Conservation (phyloP, 306 rosid genomes). For the Benincasa hispida region DNA sequence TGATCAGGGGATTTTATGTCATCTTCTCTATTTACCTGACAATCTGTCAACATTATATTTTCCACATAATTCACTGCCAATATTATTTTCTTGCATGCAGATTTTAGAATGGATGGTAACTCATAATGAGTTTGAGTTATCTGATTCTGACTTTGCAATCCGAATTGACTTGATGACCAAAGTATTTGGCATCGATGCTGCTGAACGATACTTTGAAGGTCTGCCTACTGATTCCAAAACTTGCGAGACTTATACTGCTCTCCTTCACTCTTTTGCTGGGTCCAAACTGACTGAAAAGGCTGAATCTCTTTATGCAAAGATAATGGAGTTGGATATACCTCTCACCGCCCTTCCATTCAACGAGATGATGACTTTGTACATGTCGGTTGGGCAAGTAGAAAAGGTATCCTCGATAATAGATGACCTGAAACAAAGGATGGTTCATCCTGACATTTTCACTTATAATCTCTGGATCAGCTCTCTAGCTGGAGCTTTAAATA, state of each 20-base stretch:
- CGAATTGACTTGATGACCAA: slow-evolving; percentile 85
- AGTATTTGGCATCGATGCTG: slow-evolving; percentile 84
- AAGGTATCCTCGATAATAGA: slow-evolving; percentile 59
- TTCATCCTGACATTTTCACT: slow-evolving; percentile 69
- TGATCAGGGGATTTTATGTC: neutral
- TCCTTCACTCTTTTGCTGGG: slow-evolving; percentile 75
- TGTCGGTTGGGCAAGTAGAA: slow-evolving; percentile 76
- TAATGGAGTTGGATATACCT: slow-evolving; percentile 39
- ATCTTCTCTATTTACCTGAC: neutral
- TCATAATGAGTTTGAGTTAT: slow-evolving; percentile 40
- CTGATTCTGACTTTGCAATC: slow-evolving; percentile 62
- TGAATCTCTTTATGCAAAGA: slow-evolving; percentile 53
- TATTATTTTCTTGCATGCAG: slow-evolving; percentile 31
- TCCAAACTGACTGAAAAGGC: slow-evolving; percentile 72
- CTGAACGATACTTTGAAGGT: slow-evolving; percentile 84
- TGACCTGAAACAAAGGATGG: slow-evolving; percentile 48
- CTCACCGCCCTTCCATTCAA: slow-evolving; percentile 63
- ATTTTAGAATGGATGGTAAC: slow-evolving; percentile 85
- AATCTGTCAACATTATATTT: neutral
- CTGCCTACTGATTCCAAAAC: slow-evolving; percentile 52
- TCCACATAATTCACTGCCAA: neutral
- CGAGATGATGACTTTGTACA: slow-evolving; percentile 90
- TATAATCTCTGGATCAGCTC: slow-evolving; percentile 92
- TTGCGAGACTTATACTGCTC: slow-evolving; percentile 69
- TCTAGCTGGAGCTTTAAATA: slow-evolving; percentile 54